phyloP scores from a whole-genome alignment of 345 rosid species.

The Syzygium oleosum region DNA sequence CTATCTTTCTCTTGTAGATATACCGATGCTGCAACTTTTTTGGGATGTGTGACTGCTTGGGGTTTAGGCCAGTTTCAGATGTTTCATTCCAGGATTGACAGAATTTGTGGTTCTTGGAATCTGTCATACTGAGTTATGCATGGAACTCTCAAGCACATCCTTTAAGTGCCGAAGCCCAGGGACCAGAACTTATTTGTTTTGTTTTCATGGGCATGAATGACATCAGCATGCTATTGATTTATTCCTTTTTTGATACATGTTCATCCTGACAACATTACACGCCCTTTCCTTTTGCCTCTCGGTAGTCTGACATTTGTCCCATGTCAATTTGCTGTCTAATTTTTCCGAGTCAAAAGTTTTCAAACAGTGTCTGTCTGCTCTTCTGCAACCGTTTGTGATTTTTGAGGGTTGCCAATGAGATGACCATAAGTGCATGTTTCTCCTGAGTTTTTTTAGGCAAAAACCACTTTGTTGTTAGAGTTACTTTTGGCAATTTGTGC shows the following conservation, averaged over 20 bases:
- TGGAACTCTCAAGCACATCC: neutral
- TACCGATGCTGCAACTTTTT: neutral
- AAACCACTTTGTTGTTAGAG: neutral
- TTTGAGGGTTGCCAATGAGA: neutral
- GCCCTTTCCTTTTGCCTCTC: neutral
- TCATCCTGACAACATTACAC: neutral
- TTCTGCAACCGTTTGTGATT: neutral
- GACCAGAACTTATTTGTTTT: neutral
- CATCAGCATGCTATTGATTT: neutral
- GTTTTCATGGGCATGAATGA: neutral
- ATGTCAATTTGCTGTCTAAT: neutral
- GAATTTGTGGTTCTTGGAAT: neutral
- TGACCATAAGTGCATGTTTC: neutral
- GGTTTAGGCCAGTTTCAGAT: neutral
- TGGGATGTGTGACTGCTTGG: neutral
- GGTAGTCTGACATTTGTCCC: neutral
- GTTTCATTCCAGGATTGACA: neutral
- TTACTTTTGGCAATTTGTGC: neutral
- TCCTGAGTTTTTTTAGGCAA: neutral
- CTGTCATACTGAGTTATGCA: neutral
- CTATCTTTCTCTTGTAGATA: neutral
- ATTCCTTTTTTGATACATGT: neutral
- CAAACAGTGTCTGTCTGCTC: neutral
- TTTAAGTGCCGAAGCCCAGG: neutral
- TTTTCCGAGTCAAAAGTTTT: neutral